These are phyloP conservation scores for Apiotrichum akiyoshidainum DNA, from an alignment of 1,284 basidiomycete species.

Conservation along the genomic window DNA sequence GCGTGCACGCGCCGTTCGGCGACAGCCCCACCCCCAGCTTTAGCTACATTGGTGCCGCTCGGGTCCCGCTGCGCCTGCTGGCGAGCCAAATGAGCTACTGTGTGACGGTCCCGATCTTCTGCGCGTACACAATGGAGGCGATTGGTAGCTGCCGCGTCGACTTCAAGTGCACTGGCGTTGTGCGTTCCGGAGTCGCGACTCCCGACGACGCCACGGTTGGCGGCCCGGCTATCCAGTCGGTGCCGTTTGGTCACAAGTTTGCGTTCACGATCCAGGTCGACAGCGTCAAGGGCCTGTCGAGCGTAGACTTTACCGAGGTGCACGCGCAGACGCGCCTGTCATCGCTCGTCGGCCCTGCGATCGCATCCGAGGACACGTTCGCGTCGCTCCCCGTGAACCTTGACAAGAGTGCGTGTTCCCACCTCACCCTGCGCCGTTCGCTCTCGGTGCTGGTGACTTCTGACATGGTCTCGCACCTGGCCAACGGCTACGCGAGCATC, in stretches of 20 bases:
- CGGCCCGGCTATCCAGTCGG: slow-evolving; percentile 9
- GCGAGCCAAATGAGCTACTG: slow-evolving; percentile 71
- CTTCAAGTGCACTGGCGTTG: slow-evolving; percentile 47
- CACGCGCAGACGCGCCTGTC: slow-evolving; percentile 83
- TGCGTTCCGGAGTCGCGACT: slow-evolving; percentile 35
- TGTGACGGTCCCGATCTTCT: slow-evolving; percentile 78
- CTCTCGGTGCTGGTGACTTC: slow-evolving; percentile 72
- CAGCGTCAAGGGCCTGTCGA: slow-evolving; percentile 76
- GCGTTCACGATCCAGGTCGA: slow-evolving; percentile 79
- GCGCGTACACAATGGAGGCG: slow-evolving; percentile 85
- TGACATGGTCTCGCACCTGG: slow-evolving; percentile 69
- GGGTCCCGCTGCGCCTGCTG: slow-evolving; percentile 77
- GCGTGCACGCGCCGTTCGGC: slow-evolving; percentile 88
- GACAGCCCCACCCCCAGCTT: slow-evolving; percentile 77
- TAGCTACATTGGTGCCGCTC: slow-evolving; percentile 84
- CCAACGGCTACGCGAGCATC: slow-evolving; percentile 71
- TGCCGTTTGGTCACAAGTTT: slow-evolving; percentile 69
- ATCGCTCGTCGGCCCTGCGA: slow-evolving; percentile 67
- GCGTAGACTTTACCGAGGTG: slow-evolving; percentile 74
- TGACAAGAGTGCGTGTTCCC: slow-evolving; percentile 65
- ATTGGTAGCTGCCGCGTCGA: slow-evolving; percentile 80
- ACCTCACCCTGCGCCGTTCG: slow-evolving; percentile 72
- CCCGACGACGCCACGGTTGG: slow-evolving; percentile 26
- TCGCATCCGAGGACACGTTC: slow-evolving; percentile 74
- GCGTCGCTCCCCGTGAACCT: slow-evolving; percentile 71